phyloP scores from a whole-genome alignment of 2,329 filamentous ascomycete genomes.

The Parafenestella ontariensis region DNA sequence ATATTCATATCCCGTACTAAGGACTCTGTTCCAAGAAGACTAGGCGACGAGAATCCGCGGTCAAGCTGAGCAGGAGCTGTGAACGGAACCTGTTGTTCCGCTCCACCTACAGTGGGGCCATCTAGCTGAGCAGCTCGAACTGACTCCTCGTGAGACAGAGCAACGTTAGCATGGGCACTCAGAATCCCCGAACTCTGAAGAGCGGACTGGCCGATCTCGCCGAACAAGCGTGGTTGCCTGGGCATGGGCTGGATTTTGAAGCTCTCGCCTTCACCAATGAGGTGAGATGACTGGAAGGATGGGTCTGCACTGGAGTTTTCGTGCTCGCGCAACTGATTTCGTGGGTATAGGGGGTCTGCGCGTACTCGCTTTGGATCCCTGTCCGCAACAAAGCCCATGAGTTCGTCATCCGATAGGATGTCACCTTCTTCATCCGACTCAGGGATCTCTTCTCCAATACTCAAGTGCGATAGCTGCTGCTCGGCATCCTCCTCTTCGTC shows the following conservation, averaged over 20 bases:
- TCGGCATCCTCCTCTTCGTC: slow-evolving; percentile 66
- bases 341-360: slow-evolving; percentile 46
- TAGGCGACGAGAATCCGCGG: slow-evolving; percentile 43
- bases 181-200: slow-evolving; percentile 61
- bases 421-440: slow-evolving; percentile 38
- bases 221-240: slow-evolving; percentile 60
- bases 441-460: slow-evolving; percentile 54
- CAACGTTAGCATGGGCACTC: slow-evolving; percentile 35
- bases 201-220: slow-evolving; percentile 65
- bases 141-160: slow-evolving; percentile 31
- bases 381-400: slow-evolving; percentile 39
- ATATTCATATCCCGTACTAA: slow-evolving; percentile 58
- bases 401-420: slow-evolving; percentile 41
- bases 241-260: slow-evolving; percentile 34
- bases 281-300: slow-evolving; percentile 44
- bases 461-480: slow-evolving; percentile 57
- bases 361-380: slow-evolving; percentile 56
- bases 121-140: slow-evolving; percentile 8
- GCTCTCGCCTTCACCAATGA: slow-evolving; percentile 37
- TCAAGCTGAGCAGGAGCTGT: slow-evolving; percentile 30
- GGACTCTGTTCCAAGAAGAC: slow-evolving; percentile 57
- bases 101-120: slow-evolving; percentile 11
- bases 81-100: slow-evolving; percentile 19
- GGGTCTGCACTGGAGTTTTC: slow-evolving; percentile 49
- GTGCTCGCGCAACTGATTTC: slow-evolving; percentile 48